phyloP scores from a whole-genome alignment of 345 rosid genomes.

The Noccaea bulbosa region DNA sequence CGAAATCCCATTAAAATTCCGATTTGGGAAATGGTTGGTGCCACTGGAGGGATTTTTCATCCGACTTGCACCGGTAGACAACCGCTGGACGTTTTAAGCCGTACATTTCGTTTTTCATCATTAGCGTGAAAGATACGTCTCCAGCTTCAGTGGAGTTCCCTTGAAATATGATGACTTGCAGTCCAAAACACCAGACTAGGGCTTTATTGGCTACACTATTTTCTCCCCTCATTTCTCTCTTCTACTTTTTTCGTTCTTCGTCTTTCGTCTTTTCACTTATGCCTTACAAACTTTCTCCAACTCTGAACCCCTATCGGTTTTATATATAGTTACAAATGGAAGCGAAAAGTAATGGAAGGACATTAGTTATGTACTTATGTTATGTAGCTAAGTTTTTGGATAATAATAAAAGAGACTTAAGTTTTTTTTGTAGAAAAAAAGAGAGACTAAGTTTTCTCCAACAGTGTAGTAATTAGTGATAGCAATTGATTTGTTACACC shows the following conservation, averaged over 20 bases:
- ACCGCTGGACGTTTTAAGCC: slow-evolving; percentile 40
- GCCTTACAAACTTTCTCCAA: not conserved
- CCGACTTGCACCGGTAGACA: slow-evolving; percentile 39
- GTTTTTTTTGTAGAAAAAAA: too few species aligned
- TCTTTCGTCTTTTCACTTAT: not conserved
- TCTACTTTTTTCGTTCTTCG: not conserved
- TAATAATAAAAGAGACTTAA: too few species aligned
- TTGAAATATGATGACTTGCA: slow-evolving; percentile 15
- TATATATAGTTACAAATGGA: slow-evolving; percentile 17
- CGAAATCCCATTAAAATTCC: slow-evolving; percentile 39
- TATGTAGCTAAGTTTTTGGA: too few species aligned
- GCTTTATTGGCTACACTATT: slow-evolving; percentile 15
- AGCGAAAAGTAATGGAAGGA: slow-evolving; percentile 14
- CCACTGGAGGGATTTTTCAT: slow-evolving; percentile 35
- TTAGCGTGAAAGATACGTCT: slow-evolving; percentile 32
- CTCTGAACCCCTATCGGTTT: slow-evolving; percentile 5
- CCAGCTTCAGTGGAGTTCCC: slow-evolving; percentile 16
- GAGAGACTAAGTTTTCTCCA: slow-evolving; percentile 13
- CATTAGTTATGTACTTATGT: slow-evolving; percentile 36
- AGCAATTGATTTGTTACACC: slow-evolving; percentile 22
- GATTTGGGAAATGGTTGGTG: slow-evolving; percentile 22
- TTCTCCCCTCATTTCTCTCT: slow-evolving; percentile 22
- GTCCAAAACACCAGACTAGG: slow-evolving; percentile 37
- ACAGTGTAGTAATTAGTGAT: slow-evolving; percentile 30
- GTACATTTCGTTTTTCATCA: slow-evolving; percentile 41